Evolutionary conservation across 345 rosid genomes (phyloP).

Genomic region (Populus deltoides): DNA sequence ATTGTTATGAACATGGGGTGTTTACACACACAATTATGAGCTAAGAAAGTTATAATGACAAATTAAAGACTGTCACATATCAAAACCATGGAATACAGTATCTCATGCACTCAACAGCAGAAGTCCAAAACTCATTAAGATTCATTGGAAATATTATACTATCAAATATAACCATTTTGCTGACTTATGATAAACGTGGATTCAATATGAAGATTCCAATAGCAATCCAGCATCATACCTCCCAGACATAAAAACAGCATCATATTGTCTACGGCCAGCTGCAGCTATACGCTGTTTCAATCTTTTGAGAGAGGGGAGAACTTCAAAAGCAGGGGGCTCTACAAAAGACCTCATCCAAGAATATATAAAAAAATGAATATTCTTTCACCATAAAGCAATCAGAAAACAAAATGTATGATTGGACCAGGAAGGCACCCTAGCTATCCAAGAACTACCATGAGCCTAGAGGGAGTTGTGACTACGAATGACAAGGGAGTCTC

Average conservation of each 20-base stretch:
- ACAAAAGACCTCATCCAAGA: slow-evolving; percentile 24
- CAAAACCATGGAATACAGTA: neutral
- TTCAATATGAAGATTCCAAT: neutral
- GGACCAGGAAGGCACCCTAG: neutral
- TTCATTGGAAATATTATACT: neutral
- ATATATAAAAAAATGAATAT: slow-evolving; percentile 1
- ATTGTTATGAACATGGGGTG: neutral
- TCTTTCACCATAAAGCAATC: neutral
- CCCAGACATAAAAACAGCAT: slow-evolving; percentile 93
- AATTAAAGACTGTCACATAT: neutral
- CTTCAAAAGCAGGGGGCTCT: slow-evolving; percentile 90
- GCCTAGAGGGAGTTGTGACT: too few species aligned
- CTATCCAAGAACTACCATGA: neutral
- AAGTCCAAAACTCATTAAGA: neutral
- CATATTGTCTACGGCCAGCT: slow-evolving; percentile 78
- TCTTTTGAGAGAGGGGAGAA: slow-evolving; percentile 79
- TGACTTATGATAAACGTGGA: neutral
- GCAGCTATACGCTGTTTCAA: slow-evolving; percentile 74
- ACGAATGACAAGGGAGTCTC: too few species aligned
- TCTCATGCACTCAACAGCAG: neutral
- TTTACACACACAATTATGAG: neutral
- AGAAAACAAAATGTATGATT: neutral
- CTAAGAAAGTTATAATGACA: neutral
- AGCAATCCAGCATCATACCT: slow-evolving; percentile 48
- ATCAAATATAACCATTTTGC: neutral